Conservation (phyloP, 2,329 filamentous ascomycete species). For the Eutypa lata region DNA sequence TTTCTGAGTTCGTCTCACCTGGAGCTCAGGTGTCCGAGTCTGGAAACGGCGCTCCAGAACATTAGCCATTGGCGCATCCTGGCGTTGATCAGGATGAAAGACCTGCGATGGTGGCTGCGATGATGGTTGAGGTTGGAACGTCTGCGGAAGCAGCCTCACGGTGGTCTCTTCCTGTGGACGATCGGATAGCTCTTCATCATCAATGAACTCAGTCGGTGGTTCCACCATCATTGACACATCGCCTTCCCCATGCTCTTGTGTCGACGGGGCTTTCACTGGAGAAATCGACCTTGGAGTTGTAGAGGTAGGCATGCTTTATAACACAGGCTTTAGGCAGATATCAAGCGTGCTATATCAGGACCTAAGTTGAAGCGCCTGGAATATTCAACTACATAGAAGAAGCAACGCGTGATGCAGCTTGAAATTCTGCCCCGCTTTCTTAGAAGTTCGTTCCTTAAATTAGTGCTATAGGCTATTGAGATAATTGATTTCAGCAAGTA, state of each 20-base stretch:
- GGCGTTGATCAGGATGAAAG: conserved; percentile 10
- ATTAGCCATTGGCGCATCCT: conserved; percentile 10
- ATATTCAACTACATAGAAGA: conserved; percentile 9
- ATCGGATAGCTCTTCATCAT: conserved; percentile 18
- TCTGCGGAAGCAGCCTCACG: conserved; percentile 10
- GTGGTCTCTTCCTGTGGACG: conserved; percentile 17
- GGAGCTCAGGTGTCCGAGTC: conserved; percentile 31
- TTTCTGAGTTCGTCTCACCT: conserved; percentile 33
- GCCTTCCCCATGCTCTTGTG: conserved; percentile 14
- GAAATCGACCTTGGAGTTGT: conserved; percentile 23
- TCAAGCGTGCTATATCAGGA: neutral
- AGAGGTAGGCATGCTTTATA: conserved; percentile 14
- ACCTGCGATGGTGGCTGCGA: conserved; percentile 18
- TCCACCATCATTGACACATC: conserved; percentile 30
- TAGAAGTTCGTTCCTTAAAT: no score
- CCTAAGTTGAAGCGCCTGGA: conserved; percentile 5
- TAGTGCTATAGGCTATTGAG: no score
- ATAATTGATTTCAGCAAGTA: neutral
- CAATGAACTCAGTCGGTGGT: conserved; percentile 20
- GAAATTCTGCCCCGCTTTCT: neutral
- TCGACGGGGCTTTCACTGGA: conserved; percentile 14
- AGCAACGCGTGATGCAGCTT: conserved; percentile 12
- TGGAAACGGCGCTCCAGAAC: conserved; percentile 20
- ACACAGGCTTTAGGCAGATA: neutral
- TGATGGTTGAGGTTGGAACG: conserved; percentile 9